Conservation (phyloP, 208 protist species). For the Acanthamoeba sp. region DNA sequence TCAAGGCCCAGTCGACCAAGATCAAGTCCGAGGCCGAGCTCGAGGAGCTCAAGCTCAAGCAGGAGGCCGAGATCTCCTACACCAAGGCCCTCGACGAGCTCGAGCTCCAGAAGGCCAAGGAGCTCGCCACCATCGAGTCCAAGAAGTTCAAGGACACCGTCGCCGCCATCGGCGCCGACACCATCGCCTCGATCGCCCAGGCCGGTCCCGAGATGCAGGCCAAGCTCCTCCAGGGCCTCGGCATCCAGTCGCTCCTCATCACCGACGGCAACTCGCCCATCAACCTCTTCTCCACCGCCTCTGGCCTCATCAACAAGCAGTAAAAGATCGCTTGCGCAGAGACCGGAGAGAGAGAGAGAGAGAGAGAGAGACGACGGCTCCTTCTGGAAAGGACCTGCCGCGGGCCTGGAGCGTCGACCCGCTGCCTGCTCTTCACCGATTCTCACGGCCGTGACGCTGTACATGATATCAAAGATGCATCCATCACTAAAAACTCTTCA, state of each 20-base stretch:
- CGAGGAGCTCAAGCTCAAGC: constrained; percentile 86
- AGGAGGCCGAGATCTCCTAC: constrained; percentile 93
- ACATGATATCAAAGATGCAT: background rate
- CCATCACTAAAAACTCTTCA: background rate
- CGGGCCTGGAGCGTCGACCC: too few species aligned
- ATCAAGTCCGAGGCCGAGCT: constrained; percentile 92
- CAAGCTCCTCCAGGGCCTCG: constrained; percentile 95
- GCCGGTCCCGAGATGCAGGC: constrained; percentile 96
- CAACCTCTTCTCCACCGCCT: constrained; percentile 95
- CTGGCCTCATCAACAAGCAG: constrained; percentile 91
- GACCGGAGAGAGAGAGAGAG: too few species aligned
- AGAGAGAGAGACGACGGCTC: too few species aligned
- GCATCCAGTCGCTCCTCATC: constrained; percentile 94
- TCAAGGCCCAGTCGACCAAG: constrained; percentile 91
- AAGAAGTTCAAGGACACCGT: constrained; percentile 94
- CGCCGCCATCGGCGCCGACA: constrained; percentile 91
- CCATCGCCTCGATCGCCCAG: constrained; percentile 92
- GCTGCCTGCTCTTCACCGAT: too few species aligned
- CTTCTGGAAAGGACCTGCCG: too few species aligned
- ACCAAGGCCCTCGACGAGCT: constrained; percentile 90
- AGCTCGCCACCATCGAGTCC: constrained; percentile 93
- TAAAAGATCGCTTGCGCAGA: too few species aligned
- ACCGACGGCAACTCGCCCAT: constrained; percentile 97
- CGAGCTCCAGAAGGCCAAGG: constrained; percentile 88
- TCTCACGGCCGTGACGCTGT: background rate